Percentiles rank a stretch among this genome's conserved stretches.
These are phyloP conservation scores for Mrakia hoshinonis DNA, from an alignment of 768 basidiomycete genomes.

Conservation along the genomic window DNA sequence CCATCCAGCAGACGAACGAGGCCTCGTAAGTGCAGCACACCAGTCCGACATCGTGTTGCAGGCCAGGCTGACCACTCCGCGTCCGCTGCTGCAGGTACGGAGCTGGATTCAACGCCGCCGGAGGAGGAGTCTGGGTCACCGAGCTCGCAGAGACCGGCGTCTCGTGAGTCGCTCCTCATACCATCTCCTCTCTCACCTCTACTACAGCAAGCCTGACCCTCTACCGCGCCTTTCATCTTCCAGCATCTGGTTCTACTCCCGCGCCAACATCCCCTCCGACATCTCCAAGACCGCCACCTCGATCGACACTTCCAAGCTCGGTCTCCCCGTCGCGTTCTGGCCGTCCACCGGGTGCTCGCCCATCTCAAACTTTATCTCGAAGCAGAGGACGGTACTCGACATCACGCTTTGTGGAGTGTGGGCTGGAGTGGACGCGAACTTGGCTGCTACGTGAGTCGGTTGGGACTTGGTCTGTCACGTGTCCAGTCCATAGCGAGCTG, in stretches of 20 bases:
- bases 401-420: constrained; percentile 16
- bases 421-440: neutral
- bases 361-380: constrained; percentile 4
- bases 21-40: neutral
- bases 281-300: neutral
- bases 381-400: constrained; percentile 1
- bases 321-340: constrained; percentile 16
- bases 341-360: constrained; percentile 14
- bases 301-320: constrained; percentile 21
- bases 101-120: neutral
- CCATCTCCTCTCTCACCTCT: neutral
- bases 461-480: neutral
- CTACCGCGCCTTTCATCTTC: neutral
- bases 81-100: neutral
- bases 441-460: neutral
- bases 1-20: neutral
- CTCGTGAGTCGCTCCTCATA: too few species aligned
- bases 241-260: constrained; percentile 23
- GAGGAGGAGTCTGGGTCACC: constrained; percentile 25
- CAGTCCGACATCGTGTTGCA: neutral
- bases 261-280: neutral
- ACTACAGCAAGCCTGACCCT: neutral
- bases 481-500: neutral
- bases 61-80: neutral
- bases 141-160: constrained; percentile 13